Conservation (phyloP, 1,139 yeast species). For the Magnusiomyces tetraspermus region DNA sequence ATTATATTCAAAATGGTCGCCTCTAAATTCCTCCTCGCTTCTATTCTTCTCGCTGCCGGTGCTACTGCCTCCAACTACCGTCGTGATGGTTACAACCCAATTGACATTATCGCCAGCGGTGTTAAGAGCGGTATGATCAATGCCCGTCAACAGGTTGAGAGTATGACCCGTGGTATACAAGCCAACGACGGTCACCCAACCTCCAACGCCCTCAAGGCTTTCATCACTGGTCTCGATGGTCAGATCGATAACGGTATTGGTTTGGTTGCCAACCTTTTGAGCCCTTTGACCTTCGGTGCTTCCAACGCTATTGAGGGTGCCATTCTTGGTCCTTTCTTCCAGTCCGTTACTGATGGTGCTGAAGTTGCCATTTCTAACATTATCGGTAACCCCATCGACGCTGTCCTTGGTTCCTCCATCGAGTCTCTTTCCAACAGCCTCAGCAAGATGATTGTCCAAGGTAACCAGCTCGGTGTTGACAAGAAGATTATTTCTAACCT, state of each 20-base stretch:
- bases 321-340: conserved; percentile 28
- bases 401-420: conserved; percentile 15
- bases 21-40: conserved; percentile 13
- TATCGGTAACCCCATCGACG: conserved; percentile 20
- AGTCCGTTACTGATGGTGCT: conserved; percentile 29
- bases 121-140: conserved; percentile 9
- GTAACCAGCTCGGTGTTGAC: conserved; percentile 5
- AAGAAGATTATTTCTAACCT: conserved; percentile 6
- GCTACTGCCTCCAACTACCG: neutral
- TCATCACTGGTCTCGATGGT: conserved; percentile 28
- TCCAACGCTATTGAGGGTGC: conserved; percentile 22
- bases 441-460: conserved; percentile 7
- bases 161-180: conserved; percentile 8
- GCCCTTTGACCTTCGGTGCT: conserved; percentile 23
- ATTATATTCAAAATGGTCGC: conserved; percentile 12
- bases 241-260: conserved; percentile 27
- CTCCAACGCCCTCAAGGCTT: conserved; percentile 19
- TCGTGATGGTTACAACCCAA: conserved; percentile 3
- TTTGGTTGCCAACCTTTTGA: conserved; percentile 19
- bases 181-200: conserved; percentile 18
- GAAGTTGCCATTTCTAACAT: conserved; percentile 27
- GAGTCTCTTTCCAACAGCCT: conserved; percentile 10
- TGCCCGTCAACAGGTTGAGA: conserved; percentile 9
- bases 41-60: conserved; percentile 1
- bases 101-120: conserved; percentile 7